These are phyloP conservation scores for Beta lomatogona DNA, from an alignment of 179 eudicot species.

Conservation along the genomic window DNA sequence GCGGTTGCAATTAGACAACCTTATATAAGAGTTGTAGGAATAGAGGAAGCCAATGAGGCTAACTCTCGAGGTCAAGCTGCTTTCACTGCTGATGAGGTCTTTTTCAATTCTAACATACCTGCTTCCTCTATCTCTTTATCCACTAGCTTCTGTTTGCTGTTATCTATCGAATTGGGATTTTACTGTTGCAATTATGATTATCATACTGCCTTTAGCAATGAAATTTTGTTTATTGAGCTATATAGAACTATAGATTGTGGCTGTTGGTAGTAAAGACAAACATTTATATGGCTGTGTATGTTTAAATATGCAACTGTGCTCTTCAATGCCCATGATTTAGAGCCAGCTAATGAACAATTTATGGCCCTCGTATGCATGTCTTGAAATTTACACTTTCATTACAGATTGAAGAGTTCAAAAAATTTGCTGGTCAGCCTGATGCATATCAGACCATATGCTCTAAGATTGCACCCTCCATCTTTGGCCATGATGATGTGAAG, in stretches of 20 bases:
- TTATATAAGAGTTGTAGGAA: slow-evolving; percentile 91
- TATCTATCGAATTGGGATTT: not conserved
- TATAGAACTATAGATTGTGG: too few relatives aligned
- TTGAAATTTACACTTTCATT: slow-evolving; percentile 11
- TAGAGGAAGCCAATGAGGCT: slow-evolving; percentile 83
- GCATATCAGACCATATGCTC: slow-evolving; percentile 76
- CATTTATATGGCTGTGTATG: not conserved
- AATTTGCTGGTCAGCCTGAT: slow-evolving; percentile 72
- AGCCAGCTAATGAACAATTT: too few relatives aligned
- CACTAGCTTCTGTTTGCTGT: not conserved
- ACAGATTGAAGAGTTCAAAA: slow-evolving; percentile 86
- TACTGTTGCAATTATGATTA: not conserved
- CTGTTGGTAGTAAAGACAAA: too few relatives aligned
- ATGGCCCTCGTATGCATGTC: not conserved
- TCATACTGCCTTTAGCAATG: not conserved
- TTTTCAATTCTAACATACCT: not conserved
- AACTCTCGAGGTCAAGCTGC: slow-evolving; percentile 76
- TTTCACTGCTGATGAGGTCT: slow-evolving; percentile 87
- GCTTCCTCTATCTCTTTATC: not conserved
- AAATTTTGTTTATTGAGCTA: not conserved
- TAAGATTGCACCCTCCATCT: slow-evolving; percentile 92
- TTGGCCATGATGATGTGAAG: slow-evolving; percentile 89
- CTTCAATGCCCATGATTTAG: not conserved
- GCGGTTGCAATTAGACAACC: slow-evolving; percentile 98
- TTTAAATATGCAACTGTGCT: too few relatives aligned